phyloP scores from a whole-genome alignment of 2,329 filamentous ascomycete species.

The Botrytis squamosa region DNA sequence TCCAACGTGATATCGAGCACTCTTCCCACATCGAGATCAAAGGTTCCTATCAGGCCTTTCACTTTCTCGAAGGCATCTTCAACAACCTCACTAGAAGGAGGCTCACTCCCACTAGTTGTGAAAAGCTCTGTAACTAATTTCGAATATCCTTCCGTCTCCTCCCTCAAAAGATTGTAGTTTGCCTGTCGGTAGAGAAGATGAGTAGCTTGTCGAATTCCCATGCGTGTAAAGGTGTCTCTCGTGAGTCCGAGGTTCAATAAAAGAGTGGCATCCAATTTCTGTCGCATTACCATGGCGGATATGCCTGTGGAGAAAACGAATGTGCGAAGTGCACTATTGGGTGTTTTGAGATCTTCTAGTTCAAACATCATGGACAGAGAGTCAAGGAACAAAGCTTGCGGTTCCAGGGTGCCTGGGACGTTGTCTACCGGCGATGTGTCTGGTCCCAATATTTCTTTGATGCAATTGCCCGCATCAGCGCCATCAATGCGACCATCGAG shows the following conservation, averaged over 20 bases:
- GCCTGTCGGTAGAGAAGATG: conserved; percentile 93
- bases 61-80: conserved; percentile 87
- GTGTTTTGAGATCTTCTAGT: conserved; percentile 47
- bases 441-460: conserved; percentile 71
- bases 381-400: conserved; percentile 75
- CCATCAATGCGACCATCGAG: conserved; percentile 67
- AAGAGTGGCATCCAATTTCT: conserved; percentile 76
- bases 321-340: conserved; percentile 55
- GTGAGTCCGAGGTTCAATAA: conserved; percentile 77
- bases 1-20: conserved; percentile 93
- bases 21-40: conserved; percentile 92
- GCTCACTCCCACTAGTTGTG: conserved; percentile 75
- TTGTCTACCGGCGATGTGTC: conserved; percentile 50
- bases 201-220: conserved; percentile 86
- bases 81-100: conserved; percentile 72
- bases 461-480: conserved; percentile 65
- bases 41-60: conserved; percentile 92
- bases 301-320: conserved; percentile 74
- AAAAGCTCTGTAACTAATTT: conserved; percentile 96
- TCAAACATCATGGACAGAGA: conserved; percentile 78
- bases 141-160: conserved; percentile 95
- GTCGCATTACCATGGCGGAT: conserved; percentile 69
- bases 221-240: conserved; percentile 76
- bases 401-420: conserved; percentile 55
- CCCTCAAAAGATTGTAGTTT: conserved; percentile 92